These are phyloP conservation scores for Coemansia sp. DNA, from an alignment of 192 early-diverging fungal genomes.

Conservation along the genomic window DNA sequence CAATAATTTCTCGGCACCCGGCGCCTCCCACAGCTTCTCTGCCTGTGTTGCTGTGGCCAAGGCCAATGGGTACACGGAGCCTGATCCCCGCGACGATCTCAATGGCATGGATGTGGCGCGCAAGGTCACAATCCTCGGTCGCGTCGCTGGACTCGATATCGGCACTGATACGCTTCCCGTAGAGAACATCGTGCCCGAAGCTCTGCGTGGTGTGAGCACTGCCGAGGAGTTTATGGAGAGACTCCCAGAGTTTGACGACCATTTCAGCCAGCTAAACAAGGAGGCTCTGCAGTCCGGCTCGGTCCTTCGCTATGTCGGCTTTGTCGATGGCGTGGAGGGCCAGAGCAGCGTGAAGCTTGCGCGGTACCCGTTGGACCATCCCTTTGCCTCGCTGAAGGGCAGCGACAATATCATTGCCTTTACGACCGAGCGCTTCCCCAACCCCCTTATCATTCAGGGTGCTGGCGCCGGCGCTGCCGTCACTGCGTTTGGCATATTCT, in stretches of 20 bases:
- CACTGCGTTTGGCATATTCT: conserved; percentile 97
- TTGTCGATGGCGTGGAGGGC: conserved; percentile 69
- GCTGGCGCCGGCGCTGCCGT: conserved; percentile 96
- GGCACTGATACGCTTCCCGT: conserved; percentile 76
- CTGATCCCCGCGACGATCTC: conserved; percentile 96
- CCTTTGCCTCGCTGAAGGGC: conserved; percentile 93
- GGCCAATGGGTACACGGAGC: conserved; percentile 94
- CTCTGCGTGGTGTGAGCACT: conserved; percentile 65
- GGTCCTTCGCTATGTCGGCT: conserved; percentile 93
- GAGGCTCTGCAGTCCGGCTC: conserved; percentile 66
- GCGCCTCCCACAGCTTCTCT: conserved; percentile 70
- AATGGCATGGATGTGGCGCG: conserved; percentile 99
- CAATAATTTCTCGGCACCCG: conserved; percentile 87
- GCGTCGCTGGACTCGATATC: conserved; percentile 79
- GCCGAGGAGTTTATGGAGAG: conserved; percentile 82
- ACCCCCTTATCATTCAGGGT: conserved; percentile 92
- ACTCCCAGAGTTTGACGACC: conserved; percentile 80
- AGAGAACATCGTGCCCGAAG: conserved; percentile 95
- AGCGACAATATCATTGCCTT: conserved; percentile 99
- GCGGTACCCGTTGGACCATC: conserved; percentile 81
- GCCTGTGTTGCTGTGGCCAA: conserved; percentile 88
- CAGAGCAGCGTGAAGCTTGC: conserved; percentile 76
- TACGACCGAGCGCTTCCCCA: conserved; percentile 92
- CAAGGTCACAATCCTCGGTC: conserved; percentile 87
- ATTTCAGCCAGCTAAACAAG: conserved; percentile 81